phyloP scores from a whole-genome alignment of 2,329 filamentous ascomycete species.

The Magnaporthales sp. region DNA sequence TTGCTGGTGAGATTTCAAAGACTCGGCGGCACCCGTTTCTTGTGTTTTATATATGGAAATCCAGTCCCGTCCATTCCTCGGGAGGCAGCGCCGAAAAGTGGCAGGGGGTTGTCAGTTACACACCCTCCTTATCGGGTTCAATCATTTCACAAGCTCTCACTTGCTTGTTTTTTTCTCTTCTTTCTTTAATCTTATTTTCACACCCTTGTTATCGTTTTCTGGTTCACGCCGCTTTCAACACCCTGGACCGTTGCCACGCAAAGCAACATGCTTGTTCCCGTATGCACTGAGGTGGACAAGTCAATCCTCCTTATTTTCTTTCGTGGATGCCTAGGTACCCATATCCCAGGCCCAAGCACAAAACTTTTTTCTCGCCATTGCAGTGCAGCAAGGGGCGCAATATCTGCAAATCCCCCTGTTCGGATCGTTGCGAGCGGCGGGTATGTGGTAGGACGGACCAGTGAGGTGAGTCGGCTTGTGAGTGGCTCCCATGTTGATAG shows the following conservation, averaged over 20 bases:
- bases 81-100: not conserved
- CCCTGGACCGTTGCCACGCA: not conserved
- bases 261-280: not conserved
- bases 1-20: not conserved
- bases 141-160: not conserved
- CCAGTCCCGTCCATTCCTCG: not conserved
- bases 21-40: not conserved
- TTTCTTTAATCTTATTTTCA: not conserved
- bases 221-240: not conserved
- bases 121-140: not conserved
- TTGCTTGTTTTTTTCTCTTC: not conserved
- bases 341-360: not conserved
- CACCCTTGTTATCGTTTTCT: not conserved
- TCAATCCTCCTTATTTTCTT: not conserved
- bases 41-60: not conserved
- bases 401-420: not conserved
- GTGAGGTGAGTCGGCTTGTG: not conserved
- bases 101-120: not conserved
- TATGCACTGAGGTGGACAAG: not conserved
- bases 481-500: not conserved
- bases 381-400: not conserved
- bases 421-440: not conserved
- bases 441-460: not conserved
- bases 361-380: not conserved
- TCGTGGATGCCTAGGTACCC: not conserved